Evolutionary conservation across 352 stramenopile species (phyloP).

Genomic region (Globisporangium recalcitrans): DNA sequence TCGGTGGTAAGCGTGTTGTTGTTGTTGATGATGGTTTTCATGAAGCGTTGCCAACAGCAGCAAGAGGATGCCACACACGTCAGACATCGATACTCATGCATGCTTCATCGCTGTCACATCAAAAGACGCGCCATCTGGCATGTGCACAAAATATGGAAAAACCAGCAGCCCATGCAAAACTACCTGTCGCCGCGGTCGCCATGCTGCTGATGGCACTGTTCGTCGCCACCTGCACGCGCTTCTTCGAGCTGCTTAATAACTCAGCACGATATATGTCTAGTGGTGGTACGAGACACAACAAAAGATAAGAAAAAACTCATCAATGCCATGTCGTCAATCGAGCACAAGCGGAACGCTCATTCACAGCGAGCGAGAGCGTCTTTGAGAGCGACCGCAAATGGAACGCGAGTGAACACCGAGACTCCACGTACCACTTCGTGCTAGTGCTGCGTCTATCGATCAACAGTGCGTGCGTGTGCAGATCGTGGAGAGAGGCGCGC

Average conservation of each 20-base stretch:
- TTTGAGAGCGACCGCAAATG: not conserved
- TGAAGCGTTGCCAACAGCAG: not conserved
- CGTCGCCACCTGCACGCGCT: not conserved
- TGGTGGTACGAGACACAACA: no score
- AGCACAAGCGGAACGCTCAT: not conserved
- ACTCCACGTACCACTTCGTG: constrained; percentile 1
- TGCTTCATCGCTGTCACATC: not conserved
- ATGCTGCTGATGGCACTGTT: not conserved
- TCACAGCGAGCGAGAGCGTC: not conserved
- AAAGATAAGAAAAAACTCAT: no score
- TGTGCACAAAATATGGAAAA: constrained; percentile 10
- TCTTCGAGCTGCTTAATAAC: not conserved
- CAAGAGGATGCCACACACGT: not conserved
- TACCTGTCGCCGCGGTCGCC: constrained; percentile 9
- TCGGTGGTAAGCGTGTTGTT: not conserved
- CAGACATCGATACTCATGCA: not conserved
- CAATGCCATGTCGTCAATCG: not conserved
- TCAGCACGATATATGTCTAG: not conserved
- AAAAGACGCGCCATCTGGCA: not conserved
- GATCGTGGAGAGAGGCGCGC: not conserved
- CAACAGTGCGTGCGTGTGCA: not conserved
- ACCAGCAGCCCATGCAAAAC: not conserved
- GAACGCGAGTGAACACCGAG: not conserved
- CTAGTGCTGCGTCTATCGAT: not conserved
- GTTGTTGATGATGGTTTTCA: not conserved